phyloP scores from a whole-genome alignment of 164 flowering plant genomes.

The Chimonanthus salicifolius region DNA sequence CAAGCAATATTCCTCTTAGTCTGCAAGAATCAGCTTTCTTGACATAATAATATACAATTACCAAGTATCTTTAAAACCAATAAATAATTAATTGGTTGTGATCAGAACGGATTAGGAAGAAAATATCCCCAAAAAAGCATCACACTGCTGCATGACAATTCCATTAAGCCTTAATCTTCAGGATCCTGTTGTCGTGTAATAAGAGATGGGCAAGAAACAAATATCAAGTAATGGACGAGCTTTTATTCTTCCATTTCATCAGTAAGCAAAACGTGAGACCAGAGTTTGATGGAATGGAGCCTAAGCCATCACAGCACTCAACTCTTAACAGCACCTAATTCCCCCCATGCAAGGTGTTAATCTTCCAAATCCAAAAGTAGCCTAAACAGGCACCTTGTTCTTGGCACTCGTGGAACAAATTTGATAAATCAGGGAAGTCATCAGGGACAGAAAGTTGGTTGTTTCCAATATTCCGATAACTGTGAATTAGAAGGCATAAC shows the following conservation, averaged over 20 bases:
- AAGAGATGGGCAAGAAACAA: neutral
- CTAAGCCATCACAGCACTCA: neutral
- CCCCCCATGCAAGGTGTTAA: neutral
- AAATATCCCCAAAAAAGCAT: neutral
- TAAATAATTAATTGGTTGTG: neutral
- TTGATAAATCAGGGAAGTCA: no score
- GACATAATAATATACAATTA: neutral
- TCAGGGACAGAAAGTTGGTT: no score
- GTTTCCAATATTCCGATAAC: no score
- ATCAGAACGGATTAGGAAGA: neutral
- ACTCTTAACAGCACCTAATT: neutral
- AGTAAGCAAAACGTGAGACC: neutral
- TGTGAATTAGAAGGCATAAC: no score
- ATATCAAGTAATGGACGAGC: neutral
- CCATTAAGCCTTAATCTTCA: neutral
- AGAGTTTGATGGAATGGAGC: neutral
- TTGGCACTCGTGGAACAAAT: no score
- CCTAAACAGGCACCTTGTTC: no score
- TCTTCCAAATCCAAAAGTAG: no score
- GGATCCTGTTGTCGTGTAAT: neutral
- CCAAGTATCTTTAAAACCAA: neutral
- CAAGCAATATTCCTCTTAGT: neutral
- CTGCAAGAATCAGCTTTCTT: neutral
- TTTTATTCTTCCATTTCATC: neutral
- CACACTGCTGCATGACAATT: neutral